These are phyloP conservation scores for Pogostemon cablin DNA, from an alignment of 257 asterid species.

Conservation along the genomic window DNA sequence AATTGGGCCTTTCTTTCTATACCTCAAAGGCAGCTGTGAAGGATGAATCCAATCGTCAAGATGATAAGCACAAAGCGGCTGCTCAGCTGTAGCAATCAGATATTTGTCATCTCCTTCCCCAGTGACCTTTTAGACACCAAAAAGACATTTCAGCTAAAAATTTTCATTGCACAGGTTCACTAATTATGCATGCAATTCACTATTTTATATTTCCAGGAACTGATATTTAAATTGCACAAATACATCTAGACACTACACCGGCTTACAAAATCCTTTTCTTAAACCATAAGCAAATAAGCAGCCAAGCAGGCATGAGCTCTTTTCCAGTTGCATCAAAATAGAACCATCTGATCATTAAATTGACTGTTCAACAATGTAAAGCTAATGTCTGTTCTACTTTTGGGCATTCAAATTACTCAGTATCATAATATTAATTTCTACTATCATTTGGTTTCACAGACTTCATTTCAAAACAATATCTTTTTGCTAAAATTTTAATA, in stretches of 20 bases:
- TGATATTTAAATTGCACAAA: conserved; percentile 5
- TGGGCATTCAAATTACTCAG: background rate
- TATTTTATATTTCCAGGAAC: too few relatives aligned
- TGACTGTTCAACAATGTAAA: too few relatives aligned
- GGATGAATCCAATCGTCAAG: conserved; percentile 94
- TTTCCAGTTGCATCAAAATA: background rate
- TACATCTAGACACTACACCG: background rate
- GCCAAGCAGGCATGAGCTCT: background rate
- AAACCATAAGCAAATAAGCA: background rate
- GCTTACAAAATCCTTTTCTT: background rate
- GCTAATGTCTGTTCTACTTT: background rate
- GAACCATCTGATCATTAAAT: background rate
- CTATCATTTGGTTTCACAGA: background rate
- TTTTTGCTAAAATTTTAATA: too few relatives aligned
- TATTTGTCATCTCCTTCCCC: conserved; percentile 97
- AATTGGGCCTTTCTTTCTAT: conserved; percentile 1
- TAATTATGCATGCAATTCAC: too few relatives aligned
- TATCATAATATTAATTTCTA: background rate
- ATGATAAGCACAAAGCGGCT: conserved; percentile 93
- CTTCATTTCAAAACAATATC: background rate
- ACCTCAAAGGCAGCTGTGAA: conserved; percentile 78
- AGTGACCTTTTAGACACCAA: conserved; percentile 54
- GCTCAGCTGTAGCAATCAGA: conserved; percentile 96
- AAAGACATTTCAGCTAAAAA: background rate
- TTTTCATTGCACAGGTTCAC: too few relatives aligned